Evolutionary conservation across 2,329 filamentous ascomycete species (phyloP).

Genomic region (Aspergillus quadricinctus): DNA sequence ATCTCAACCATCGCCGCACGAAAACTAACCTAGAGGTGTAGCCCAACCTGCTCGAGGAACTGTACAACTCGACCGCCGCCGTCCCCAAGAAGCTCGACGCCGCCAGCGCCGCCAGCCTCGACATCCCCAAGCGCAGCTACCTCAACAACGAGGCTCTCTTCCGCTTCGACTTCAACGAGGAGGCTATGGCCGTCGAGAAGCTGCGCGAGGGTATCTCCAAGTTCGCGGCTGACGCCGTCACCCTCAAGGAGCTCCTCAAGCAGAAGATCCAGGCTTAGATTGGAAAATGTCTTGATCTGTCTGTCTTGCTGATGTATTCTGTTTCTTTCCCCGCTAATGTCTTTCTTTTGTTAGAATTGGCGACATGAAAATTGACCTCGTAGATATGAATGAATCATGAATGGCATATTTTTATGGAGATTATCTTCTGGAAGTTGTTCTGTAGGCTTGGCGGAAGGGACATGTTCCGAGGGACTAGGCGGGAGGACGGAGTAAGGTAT

Average conservation of each 20-base stretch:
- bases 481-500: too few relatives aligned
- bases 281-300: background rate
- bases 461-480: background rate
- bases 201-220: slow-evolving; percentile 98
- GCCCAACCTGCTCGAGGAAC: slow-evolving; percentile 90
- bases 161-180: slow-evolving; percentile 99
- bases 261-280: slow-evolving; percentile 65
- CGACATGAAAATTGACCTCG: slow-evolving; percentile 18
- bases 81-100: slow-evolving; percentile 94
- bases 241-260: slow-evolving; percentile 87
- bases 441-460: background rate
- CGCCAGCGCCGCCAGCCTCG: slow-evolving; percentile 57
- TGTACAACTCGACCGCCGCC: slow-evolving; percentile 73
- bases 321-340: slow-evolving; percentile 8
- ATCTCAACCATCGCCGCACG: background rate
- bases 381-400: slow-evolving; percentile 24
- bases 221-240: slow-evolving; percentile 93
- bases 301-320: slow-evolving; percentile 2
- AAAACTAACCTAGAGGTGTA: slow-evolving; percentile 34
- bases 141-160: slow-evolving; percentile 83
- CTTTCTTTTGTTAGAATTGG: slow-evolving; percentile 21
- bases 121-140: slow-evolving; percentile 87
- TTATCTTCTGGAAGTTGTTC: background rate
- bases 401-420: background rate
- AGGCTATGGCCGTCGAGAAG: slow-evolving; percentile 99